Evolutionary conservation across 2,329 filamentous ascomycete species (phyloP), one percentile per base, ranked within the genome.

Genomic region (Ceratocystis albifundus): DNA sequence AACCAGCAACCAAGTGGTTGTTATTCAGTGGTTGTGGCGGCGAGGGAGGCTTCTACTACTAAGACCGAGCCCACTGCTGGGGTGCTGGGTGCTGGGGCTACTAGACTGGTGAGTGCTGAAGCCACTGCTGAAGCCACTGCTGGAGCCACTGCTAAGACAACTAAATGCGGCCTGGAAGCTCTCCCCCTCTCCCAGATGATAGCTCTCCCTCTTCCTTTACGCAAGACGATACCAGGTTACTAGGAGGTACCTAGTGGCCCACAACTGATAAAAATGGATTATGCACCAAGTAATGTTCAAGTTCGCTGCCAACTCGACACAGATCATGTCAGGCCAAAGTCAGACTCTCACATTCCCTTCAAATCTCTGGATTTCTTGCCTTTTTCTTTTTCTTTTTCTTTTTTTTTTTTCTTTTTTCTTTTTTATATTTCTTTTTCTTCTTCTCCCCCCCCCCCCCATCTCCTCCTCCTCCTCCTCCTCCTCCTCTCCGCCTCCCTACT

Each of bases 191-290:
- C n/a, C n/a, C n/a, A n/a, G n/a, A n/a, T n/a, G 20, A 12, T 36
- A 53, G 48, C 48, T 53, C 48, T 22, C 46, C 22, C 15, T 20
- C 46, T 50, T 22, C 10, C 36, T 36, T 12, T 12, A 36, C n/a
- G 12, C 48, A 53, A 46, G 41, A 32, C 25, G 36, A 36, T 25
- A 32, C n/a, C 3, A 30, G 45, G 28, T 53, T 67, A 67, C 66
- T 28, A 3, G 36, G 32, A 36, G 48, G 66, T 67, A 67, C 61
- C 41, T 36, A 17, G 30, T 30, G 17, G 25, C 17, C 20, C 50
- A 28, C n/a, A 61, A 17, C 36, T 36, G 28, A 15, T 17, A 59
- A 59, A 59, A 59, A 59, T 4, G 53, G 53, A 30, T 17, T 10
- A 12, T 41, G 36, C 3, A 41, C 10, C 36, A 41, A n/a, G n/a